A percentile compares a stretch with the other conserved stretches of the same genome.
Conservation (phyloP, 2,329 filamentous ascomycete species). For the Bipolaris gigantea region DNA sequence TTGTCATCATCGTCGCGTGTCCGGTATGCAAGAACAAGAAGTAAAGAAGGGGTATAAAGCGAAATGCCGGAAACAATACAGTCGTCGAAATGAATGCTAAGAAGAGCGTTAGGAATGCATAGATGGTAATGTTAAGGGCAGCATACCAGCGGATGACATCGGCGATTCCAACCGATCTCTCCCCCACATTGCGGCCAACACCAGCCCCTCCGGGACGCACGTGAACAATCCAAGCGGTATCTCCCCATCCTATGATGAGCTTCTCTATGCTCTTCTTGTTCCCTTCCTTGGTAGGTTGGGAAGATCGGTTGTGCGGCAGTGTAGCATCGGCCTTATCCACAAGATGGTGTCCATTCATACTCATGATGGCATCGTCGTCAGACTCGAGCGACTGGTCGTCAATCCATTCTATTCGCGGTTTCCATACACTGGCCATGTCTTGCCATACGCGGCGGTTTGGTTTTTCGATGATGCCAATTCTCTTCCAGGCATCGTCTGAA, state of each 20-base stretch:
- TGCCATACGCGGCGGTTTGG: slow-evolving; percentile 89
- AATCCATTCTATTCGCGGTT: slow-evolving; percentile 88
- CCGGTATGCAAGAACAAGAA: slow-evolving; percentile 90
- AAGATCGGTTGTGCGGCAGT: slow-evolving; percentile 51
- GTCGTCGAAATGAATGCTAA: slow-evolving; percentile 75
- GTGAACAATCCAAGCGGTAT: slow-evolving; percentile 93
- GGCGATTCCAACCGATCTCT: slow-evolving; percentile 74
- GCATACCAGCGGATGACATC: slow-evolving; percentile 79
- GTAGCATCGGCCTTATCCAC: slow-evolving; percentile 37
- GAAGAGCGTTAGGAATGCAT: background rate
- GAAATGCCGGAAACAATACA: slow-evolving; percentile 98
- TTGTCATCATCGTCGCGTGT: slow-evolving; percentile 72
- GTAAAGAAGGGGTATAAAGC: slow-evolving; percentile 87
- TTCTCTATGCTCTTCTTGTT: slow-evolving; percentile 61
- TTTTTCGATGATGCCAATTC: slow-evolving; percentile 87
- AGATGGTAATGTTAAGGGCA: background rate
- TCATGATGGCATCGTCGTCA: slow-evolving; percentile 60
- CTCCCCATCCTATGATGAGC: slow-evolving; percentile 91
- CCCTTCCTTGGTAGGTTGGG: slow-evolving; percentile 41
- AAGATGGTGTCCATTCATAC: slow-evolving; percentile 39
- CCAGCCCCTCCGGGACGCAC: slow-evolving; percentile 76
- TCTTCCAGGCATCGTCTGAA: slow-evolving; percentile 85
- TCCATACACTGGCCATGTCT: slow-evolving; percentile 96
- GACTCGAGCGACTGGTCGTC: slow-evolving; percentile 78
- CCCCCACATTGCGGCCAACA: slow-evolving; percentile 66